Evolutionary conservation across 768 basidiomycete genomes (phyloP), one percentile per base, ranked within the genome.

Genomic region (Pleurotus giganteus): DNA sequence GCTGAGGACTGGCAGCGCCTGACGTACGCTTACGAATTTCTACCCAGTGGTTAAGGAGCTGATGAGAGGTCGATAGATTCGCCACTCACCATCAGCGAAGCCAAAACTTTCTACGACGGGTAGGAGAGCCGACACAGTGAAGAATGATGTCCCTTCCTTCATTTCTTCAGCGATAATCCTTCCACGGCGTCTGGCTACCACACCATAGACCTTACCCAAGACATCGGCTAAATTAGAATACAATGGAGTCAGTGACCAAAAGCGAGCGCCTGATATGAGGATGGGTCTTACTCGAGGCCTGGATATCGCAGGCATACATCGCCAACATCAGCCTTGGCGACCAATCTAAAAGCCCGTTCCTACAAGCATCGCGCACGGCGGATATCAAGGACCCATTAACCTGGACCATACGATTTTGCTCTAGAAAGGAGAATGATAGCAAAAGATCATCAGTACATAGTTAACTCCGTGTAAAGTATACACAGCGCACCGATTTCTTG

Each of bases 281-380:
- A 31, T 34, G 41, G 28, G 12, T 78, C 91, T 65, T 67, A 98
- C 95, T 92, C 13, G 96, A 94, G 1, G 95, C 92, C 72, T 98
- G 97, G 52, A 99, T 98, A 65, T 98, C 95, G 69, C 96, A 99
- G 11, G 89, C 88, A 69, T 99, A 99, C 94, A 98, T 98, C 0
- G 97, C 97, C 61, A 99, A 75, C 85, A 95, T 91, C 61, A 99
- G 79, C 55, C 97, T 79, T 12, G 97, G 97, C 1, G 95, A 98
- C 97, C 97, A 99, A 69, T 98, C 97, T 42, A 98, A 74, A 54
- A 99, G 67, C 0, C 90, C 94, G 60, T 85, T 88, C 56, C 91
- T 82, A 66, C 94, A 98, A 0, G 92, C 87, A 61, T 99, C 97
- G 67, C 88, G 83, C 36, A 92, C 85, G 2, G 86, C 81, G 3